Base-by-base conservation (phyloP, 345 rosid species). In the Raphanus raphanistrum region DNA sequence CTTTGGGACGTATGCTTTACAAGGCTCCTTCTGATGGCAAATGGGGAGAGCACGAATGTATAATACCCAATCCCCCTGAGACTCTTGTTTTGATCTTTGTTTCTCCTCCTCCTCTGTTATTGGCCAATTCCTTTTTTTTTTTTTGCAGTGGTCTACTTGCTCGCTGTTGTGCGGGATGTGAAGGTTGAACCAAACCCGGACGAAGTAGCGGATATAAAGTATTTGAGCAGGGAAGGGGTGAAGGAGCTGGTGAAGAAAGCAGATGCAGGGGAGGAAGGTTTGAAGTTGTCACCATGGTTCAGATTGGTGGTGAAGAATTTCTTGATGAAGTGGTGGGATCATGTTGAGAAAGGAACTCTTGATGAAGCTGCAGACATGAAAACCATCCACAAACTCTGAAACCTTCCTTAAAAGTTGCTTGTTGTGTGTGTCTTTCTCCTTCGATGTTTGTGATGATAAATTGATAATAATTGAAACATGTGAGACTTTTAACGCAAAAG, bases 21-120 rank as follows among this genome's bases (percentile, higher is more conserved):
- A 95, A 92, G 88, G 97, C 98, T 72, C 96, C 99, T 79, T 95
- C 98, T 31, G 99, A 95, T 78, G 99, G 98, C 66, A 91, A 91
- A 79, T 95, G 99, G 99, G 99, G 99, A 68, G 99, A 95, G 84
- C 99, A 95, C 63, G 98, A 95, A 90, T 88, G 99, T 95, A 89
- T 8, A 55, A 32, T 4, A 32, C 3, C 25, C 11, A 35, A 5
- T 35, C 25, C 43, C 27, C 10, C 55, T 6, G 5, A 79, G 64
- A 60, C 27, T 26, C 26, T 3, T 48, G 25, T 8, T 8, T 35
- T 63, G 25, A 28, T 57, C 9, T 21, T 5, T 50, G 36, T 33
- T 33, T 33, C 36, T 11, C 33, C 4, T 11, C 33, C 4, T 57
- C 36, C 29, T 28, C 3, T 33, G 8, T 33, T 33, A 33, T n/a